These are phyloP conservation scores for Fusarium haematococcum DNA, from an alignment of 2,329 filamentous ascomycete genomes.

Conservation along the genomic window DNA sequence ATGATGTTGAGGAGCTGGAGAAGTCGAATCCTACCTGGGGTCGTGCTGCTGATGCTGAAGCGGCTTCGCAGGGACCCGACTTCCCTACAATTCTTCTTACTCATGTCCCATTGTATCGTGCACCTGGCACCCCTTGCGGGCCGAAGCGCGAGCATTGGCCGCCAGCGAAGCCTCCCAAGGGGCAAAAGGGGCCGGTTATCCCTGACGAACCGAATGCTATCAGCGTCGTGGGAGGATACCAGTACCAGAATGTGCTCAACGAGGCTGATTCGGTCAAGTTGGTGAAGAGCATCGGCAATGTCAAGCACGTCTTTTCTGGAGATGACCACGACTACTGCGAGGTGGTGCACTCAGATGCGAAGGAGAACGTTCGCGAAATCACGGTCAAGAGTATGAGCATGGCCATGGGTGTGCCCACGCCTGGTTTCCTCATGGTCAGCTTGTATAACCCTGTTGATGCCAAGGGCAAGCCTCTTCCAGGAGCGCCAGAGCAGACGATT, in stretches of 20 bases:
- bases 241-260: slow-evolving; percentile 95
- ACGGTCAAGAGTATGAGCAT: slow-evolving; percentile 96
- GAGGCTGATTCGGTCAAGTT: slow-evolving; percentile 81
- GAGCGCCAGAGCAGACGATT: slow-evolving; percentile 68
- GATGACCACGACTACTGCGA: slow-evolving; percentile 99
- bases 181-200: slow-evolving; percentile 63
- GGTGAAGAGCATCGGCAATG: slow-evolving; percentile 81
- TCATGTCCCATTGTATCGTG: slow-evolving; percentile 90
- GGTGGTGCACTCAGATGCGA: slow-evolving; percentile 78
- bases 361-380: slow-evolving; percentile 79
- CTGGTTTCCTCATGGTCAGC: slow-evolving; percentile 89
- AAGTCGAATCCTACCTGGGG: slow-evolving; percentile 52
- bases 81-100: slow-evolving; percentile 91
- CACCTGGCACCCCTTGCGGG: slow-evolving; percentile 86
- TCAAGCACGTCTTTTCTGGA: slow-evolving; percentile 89
- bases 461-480: slow-evolving; percentile 60
- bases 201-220: slow-evolving; percentile 84
- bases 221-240: slow-evolving; percentile 81
- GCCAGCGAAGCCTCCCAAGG: slow-evolving; percentile 71
- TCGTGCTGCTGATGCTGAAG: slow-evolving; percentile 50
- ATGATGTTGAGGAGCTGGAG: slow-evolving; percentile 70
- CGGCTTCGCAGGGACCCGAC: slow-evolving; percentile 63
- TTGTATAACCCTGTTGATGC: slow-evolving; percentile 90
- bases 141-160: slow-evolving; percentile 87
- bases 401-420: slow-evolving; percentile 93